Evolutionary conservation across 345 rosid genomes (phyloP), one percentile per base, ranked within the genome.

Genomic region (Salix udensis): DNA sequence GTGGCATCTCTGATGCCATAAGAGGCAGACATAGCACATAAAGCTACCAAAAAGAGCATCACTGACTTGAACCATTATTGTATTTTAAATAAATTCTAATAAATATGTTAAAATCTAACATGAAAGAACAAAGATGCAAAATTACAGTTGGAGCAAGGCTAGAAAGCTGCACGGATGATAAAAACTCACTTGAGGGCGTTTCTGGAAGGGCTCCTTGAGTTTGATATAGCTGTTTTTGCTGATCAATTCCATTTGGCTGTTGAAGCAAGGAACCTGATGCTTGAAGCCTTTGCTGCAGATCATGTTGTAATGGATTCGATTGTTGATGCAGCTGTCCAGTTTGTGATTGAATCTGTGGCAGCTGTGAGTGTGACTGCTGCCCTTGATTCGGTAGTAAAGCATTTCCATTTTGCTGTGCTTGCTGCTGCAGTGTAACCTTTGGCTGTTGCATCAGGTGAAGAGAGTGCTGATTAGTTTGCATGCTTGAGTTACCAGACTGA

Each of bases 211-310:
- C 65, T 84, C 94, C 88, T 78, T 93, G 96, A 39, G 93, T 81
- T 83, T 86, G 98, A 86, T 87, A 90, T 71, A 93, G 77, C 80
- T 92, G 96, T 87, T 91, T 91, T 83, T 91, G 98, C 77, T 85
- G 98, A 82, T 93, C 97, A 79, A 90, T 82, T 58, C 89, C 85
- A 87, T 83, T 92, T 77, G 89, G 97, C 23, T 86, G 87, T 75
- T 89, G 99, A 88, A 87, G 90, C 88, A 90, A 79, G 79, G 97
- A 83, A 71, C 91, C 88, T 62, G 94, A 77, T 82, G 88, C 81
- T 82, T 88, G 98, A 76, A 91, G 87, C 81, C 98, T 88, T 79
- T 89, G 97, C 68, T 88, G 94, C 86, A 91, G 70, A 82, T 93
- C 94, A 75, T 86, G 88, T 74, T 87, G 98, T 75, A 90, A 82